Evolutionary conservation across 106 monocot genomes (phyloP).

Genomic region (Dendrobium chrysotoxum): DNA sequence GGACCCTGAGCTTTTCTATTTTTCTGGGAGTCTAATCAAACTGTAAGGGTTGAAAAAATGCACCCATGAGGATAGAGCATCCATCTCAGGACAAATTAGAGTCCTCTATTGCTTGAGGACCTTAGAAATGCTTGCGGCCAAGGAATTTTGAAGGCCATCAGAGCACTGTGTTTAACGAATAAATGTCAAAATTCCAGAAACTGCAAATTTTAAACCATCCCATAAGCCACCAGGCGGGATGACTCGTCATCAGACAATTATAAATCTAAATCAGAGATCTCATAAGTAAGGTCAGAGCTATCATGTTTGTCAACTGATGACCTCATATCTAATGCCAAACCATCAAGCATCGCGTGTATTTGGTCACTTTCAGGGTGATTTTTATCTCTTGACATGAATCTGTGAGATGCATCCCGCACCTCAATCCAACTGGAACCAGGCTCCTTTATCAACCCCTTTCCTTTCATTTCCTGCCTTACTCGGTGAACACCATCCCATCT

Average conservation of each 20-base stretch:
- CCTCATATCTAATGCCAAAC: conserved; percentile 39
- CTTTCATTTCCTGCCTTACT: conserved; percentile 74
- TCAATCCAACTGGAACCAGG: conserved; percentile 72
- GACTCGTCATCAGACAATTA: no score
- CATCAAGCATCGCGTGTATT: conserved; percentile 33
- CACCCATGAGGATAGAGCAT: not conserved
- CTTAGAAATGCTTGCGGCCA: not conserved
- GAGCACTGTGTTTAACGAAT: not conserved
- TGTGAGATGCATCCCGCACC: conserved; percentile 38
- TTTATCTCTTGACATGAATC: conserved; percentile 48
- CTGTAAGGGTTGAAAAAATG: not conserved
- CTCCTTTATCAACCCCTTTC: conserved; percentile 59
- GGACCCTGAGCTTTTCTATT: not conserved
- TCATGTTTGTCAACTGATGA: conserved; percentile 2
- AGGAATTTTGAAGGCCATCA: not conserved
- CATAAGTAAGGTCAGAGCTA: conserved; percentile 9
- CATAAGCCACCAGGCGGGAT: no score
- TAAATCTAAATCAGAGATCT: conserved; percentile 7
- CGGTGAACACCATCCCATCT: conserved; percentile 63
- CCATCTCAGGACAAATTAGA: not conserved
- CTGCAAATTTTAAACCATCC: no score
- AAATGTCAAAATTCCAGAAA: no score
- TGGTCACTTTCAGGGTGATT: conserved; percentile 32
- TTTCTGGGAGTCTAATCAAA: not conserved
- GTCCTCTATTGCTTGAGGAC: not conserved